Percentiles rank a stretch among this genome's conserved stretches.
phyloP scores from a whole-genome alignment of 1,284 basidiomycete species.

The Laetiporus sulphureus region DNA sequence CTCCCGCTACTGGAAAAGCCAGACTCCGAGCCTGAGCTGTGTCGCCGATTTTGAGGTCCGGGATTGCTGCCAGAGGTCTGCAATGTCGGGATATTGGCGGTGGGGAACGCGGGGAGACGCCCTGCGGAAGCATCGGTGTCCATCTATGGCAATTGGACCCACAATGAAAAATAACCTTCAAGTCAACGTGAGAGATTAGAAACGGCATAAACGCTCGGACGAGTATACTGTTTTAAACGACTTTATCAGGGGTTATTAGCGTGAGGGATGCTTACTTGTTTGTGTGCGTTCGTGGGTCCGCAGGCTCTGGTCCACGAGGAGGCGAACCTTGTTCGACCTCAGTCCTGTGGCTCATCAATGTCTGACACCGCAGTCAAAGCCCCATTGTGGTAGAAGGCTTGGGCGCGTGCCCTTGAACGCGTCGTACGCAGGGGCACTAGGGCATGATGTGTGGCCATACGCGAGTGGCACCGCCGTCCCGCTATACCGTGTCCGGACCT shows the following conservation, averaged over 20 bases:
- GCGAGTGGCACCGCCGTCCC: no score
- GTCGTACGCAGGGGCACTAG: no score
- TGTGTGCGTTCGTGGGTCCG: constrained; percentile 13
- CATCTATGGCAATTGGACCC: constrained; percentile 21
- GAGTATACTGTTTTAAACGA: constrained; percentile 9
- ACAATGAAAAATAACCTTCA: constrained; percentile 18
- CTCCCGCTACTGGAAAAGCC: constrained; percentile 14
- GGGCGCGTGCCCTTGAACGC: no score
- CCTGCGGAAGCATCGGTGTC: constrained; percentile 17
- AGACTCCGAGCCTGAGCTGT: constrained; percentile 16
- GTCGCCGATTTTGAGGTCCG: constrained; percentile 9
- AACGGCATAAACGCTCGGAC: constrained; percentile 9
- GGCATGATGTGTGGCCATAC: no score
- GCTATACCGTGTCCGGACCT: no score
- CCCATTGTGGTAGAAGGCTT: no score
- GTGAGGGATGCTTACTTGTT: constrained; percentile 9
- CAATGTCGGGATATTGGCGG: constrained; percentile 11
- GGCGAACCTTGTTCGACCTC: no score
- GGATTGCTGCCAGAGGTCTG: constrained; percentile 11
- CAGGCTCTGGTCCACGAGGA: no score
- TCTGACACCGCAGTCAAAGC: no score
- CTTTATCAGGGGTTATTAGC: constrained; percentile 11
- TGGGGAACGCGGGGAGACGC: constrained; percentile 18
- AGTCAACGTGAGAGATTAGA: constrained; percentile 17
- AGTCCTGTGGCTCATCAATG: no score